Base-by-base conservation (phyloP, 2,329 filamentous ascomycete genomes). In the Xylariaceae sp. region DNA sequence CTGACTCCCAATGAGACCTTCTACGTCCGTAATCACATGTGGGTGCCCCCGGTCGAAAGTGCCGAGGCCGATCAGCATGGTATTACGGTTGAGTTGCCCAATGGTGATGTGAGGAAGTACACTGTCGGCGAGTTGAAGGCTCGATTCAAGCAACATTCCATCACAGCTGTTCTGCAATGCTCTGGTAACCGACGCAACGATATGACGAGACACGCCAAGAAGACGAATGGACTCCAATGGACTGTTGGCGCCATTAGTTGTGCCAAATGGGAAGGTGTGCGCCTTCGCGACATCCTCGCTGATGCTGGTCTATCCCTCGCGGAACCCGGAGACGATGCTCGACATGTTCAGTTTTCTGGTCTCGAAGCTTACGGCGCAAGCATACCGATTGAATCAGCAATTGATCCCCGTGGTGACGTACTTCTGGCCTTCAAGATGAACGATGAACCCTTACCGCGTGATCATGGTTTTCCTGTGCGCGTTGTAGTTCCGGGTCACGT, bases 351-450 rank as follows among this genome's bases (percentile, higher is more conserved):
- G 35, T 83, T 88, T 65, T 75, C 78, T 7, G 82, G 82, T 10
- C 73, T 82, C 52, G 83, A 87, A 69, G 82, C 84, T 11, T 86
- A 87, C 67, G 80, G 80, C 59, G 78, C 84, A 11, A 86, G 80
- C 44, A 86, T 88, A 51, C 83, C 85, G 0, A 76, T 87, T 53
- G 73, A 77, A 39, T 80, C 84, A 18, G 82, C 82, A 0, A 70
- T 86, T 15, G 83, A 87, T 53, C 81, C 82, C 0, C 77, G 78
- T 41, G 83, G 81, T 56, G 87, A 89, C 63, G 87, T 88, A 5
- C 73, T 89, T 34, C 75, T 88, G 0, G 86, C 86, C 0, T 88
- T 84, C 65, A 77, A 78, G 52, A 89, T 89, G 87, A 89, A 89
- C 62, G 85, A 83, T 53, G 69, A 80, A 59, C 77, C 82, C 0